Conservation (phyloP, 1,139 yeast species). For the Candida sanyaensis region DNA sequence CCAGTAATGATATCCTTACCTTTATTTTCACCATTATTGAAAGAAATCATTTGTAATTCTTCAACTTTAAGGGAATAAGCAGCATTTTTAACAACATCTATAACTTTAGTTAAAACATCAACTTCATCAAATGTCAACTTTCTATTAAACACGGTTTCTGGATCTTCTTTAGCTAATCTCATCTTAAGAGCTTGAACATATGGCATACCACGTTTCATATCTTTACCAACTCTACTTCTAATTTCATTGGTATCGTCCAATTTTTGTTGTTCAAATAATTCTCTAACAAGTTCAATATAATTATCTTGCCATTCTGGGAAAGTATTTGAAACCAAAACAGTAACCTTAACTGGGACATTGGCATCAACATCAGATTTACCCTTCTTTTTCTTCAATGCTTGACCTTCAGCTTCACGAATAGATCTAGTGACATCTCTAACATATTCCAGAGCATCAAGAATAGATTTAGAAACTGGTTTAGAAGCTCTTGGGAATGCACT, state of each 20-base stretch:
- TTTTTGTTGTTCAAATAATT: conserved; percentile 65
- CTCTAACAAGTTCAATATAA: conserved; percentile 82
- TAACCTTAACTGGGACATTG: conserved; percentile 69
- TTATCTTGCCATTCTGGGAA: conserved; percentile 98
- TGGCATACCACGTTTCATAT: conserved; percentile 97
- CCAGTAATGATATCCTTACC: conserved; percentile 73
- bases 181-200: conserved; percentile 84
- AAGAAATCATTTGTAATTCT: conserved; percentile 54
- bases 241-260: conserved; percentile 63
- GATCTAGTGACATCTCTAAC: conserved; percentile 77
- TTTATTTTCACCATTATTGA: conserved; percentile 59
- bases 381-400: conserved; percentile 87
- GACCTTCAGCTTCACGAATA: conserved; percentile 91
- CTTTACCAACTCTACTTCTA: conserved; percentile 68
- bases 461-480: conserved; percentile 61
- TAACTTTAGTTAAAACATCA: conserved; percentile 60
- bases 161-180: conserved; percentile 67
- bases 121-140: conserved; percentile 81
- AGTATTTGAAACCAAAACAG: conserved; percentile 70
- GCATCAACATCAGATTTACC: conserved; percentile 75
- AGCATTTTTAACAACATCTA: conserved; percentile 59
- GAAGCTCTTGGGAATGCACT: conserved; percentile 78
- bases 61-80: conserved; percentile 63
- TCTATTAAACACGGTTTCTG: conserved; percentile 82
- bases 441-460: conserved; percentile 72